These are phyloP conservation scores for Stereum hirsutum DNA, from an alignment of 1,284 basidiomycete genomes.

Conservation along the genomic window DNA sequence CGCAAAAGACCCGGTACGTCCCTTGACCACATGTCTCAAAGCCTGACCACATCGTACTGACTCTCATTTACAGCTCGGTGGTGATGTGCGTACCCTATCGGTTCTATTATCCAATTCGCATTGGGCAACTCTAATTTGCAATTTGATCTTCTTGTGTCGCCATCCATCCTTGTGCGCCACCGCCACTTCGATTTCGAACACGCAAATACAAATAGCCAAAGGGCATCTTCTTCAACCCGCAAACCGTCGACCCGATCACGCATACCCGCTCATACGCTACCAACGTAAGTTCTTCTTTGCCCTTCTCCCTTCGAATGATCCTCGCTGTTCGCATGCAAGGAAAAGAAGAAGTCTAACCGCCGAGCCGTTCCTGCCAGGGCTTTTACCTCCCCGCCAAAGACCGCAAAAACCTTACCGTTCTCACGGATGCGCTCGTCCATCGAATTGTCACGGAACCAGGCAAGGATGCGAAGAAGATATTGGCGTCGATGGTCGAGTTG, in stretches of 20 bases:
- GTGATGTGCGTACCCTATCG: neutral
- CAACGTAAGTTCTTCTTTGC: slow-evolving; percentile 6
- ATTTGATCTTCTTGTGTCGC: too few species aligned
- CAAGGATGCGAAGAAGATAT: slow-evolving; percentile 6
- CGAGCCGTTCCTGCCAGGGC: neutral
- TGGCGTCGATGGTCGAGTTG: slow-evolving; percentile 28
- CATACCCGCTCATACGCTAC: slow-evolving; percentile 12
- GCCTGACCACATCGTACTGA: neutral
- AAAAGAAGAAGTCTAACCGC: too few species aligned
- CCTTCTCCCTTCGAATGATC: too few species aligned
- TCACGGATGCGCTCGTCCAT: slow-evolving; percentile 12
- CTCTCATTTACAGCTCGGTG: slow-evolving; percentile 1
- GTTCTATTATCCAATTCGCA: neutral
- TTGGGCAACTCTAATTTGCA: too few species aligned
- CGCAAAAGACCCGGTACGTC: slow-evolving; percentile 1
- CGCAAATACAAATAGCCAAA: slow-evolving; percentile 5
- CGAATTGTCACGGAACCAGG: slow-evolving; percentile 7
- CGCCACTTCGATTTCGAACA: neutral
- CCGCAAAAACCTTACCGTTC: slow-evolving; percentile 13
- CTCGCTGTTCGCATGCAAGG: neutral
- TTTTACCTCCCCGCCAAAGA: slow-evolving; percentile 1
- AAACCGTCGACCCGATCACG: slow-evolving; percentile 12
- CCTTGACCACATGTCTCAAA: neutral
- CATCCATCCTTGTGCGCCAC: too few species aligned
- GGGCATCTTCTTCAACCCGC: slow-evolving; percentile 9